Percentiles rank a stretch among this genome's conserved stretches.
Evolutionary conservation across 345 rosid species (phyloP).

Genomic region (Populus davidiana): DNA sequence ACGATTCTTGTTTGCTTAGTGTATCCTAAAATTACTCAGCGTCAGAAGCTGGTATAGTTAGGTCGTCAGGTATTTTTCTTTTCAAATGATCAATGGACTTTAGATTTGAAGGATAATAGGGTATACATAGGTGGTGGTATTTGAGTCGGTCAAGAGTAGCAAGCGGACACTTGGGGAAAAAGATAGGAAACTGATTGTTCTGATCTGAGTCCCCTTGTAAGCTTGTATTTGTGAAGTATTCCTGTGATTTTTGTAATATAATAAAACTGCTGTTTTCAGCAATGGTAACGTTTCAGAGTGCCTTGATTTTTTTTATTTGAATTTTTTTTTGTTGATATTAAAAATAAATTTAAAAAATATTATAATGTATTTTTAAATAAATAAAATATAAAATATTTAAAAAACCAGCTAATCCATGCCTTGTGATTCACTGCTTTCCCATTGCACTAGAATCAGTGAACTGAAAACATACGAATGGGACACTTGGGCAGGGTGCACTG

Average conservation of each 20-base stretch:
- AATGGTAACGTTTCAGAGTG: too few relatives aligned
- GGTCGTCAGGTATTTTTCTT: neutral
- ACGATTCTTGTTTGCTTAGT: neutral
- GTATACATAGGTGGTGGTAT: neutral
- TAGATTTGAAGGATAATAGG: neutral
- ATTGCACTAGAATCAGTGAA: neutral
- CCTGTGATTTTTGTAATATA: neutral
- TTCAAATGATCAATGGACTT: neutral
- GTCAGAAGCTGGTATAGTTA: neutral
- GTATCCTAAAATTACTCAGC: neutral
- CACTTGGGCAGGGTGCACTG: neutral
- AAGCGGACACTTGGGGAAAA: neutral
- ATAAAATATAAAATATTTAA: too few relatives aligned
- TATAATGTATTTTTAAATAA: too few relatives aligned
- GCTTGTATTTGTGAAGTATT: neutral
- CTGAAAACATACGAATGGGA: neutral
- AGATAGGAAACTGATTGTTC: neutral
- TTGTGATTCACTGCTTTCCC: neutral
- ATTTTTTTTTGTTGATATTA: too few relatives aligned
- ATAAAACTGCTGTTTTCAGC: neutral
- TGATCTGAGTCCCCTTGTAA: neutral
- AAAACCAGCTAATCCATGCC: too few relatives aligned
- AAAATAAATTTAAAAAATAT: too few relatives aligned
- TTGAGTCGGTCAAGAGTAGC: neutral
- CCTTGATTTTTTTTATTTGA: too few relatives aligned